Evolutionary conservation across 208 protist species (phyloP).

Genomic region (Wallacemonas sp.): DNA sequence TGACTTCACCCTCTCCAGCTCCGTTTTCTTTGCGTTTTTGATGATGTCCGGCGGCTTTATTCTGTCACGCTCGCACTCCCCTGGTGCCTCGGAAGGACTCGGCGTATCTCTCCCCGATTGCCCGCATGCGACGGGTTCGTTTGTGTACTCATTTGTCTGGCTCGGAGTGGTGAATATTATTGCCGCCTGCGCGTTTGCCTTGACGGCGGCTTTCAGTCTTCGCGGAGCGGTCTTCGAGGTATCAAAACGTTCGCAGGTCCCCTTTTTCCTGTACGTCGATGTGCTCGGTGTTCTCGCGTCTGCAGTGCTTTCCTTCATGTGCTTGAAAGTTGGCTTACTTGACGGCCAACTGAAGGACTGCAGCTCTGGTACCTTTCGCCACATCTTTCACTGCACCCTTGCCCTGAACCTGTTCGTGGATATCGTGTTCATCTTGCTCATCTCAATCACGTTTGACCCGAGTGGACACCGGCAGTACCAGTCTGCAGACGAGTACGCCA

Average conservation of each 20-base stretch:
- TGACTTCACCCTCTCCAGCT: constrained; percentile 74
- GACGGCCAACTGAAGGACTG: constrained; percentile 32
- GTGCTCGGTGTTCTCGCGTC: constrained; percentile 19
- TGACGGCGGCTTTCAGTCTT: constrained; percentile 41
- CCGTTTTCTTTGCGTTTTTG: constrained; percentile 45
- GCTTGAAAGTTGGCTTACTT: constrained; percentile 40
- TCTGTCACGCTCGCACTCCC: constrained; percentile 22
- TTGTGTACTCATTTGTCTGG: constrained; percentile 26
- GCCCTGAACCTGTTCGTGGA: constrained; percentile 37
- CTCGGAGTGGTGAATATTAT: constrained; percentile 39
- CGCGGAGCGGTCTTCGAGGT: constrained; percentile 72
- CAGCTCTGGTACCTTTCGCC: constrained; percentile 7
- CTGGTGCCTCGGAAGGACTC: constrained; percentile 10
- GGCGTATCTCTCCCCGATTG: constrained; percentile 20
- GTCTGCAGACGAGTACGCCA: constrained; percentile 58
- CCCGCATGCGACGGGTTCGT: constrained; percentile 7
- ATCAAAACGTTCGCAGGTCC: constrained; percentile 55
- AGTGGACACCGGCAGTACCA: constrained; percentile 36
- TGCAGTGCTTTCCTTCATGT: constrained; percentile 30
- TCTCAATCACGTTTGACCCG: constrained; percentile 57
- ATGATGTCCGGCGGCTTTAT: background rate
- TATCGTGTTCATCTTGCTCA: constrained; percentile 31
- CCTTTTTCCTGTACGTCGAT: constrained; percentile 57
- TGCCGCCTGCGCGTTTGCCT: constrained; percentile 34
- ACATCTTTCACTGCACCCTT: constrained; percentile 37